These are phyloP conservation scores for Plasmopara viticola DNA, from an alignment of 352 stramenopile genomes.

Conservation along the genomic window DNA sequence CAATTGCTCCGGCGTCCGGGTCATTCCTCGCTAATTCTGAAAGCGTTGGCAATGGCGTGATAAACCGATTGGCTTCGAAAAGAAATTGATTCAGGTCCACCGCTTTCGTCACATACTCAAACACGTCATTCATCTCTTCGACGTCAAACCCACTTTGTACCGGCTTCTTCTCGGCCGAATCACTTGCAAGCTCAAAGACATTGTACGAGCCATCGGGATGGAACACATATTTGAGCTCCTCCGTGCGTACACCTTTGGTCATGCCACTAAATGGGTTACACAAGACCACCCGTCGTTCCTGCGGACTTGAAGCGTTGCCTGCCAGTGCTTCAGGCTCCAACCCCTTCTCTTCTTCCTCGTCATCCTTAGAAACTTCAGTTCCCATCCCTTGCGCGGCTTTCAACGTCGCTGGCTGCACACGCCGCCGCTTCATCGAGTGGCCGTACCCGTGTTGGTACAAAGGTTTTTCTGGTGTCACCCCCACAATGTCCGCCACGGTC, in stretches of 20 bases:
- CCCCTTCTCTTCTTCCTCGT: constrained; percentile 10
- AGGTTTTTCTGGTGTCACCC: constrained; percentile 40
- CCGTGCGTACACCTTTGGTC: constrained; percentile 56
- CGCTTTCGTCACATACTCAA: constrained; percentile 44
- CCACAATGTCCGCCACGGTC: constrained; percentile 59
- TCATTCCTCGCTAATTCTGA: not conserved
- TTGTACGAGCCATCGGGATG: constrained; percentile 58
- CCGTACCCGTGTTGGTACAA: constrained; percentile 60
- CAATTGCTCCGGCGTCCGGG: not conserved
- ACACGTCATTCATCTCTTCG: constrained; percentile 53
- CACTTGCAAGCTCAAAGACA: constrained; percentile 46
- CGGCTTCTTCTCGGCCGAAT: constrained; percentile 46
- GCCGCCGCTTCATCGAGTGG: constrained; percentile 64
- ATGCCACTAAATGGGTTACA: constrained; percentile 71
- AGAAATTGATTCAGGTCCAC: constrained; percentile 72
- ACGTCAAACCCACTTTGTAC: constrained; percentile 52
- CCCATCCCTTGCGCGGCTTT: too few relatives aligned
- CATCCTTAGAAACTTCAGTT: constrained; percentile 2
- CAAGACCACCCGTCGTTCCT: constrained; percentile 46
- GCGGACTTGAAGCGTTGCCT: constrained; percentile 13
- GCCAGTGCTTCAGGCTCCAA: constrained; percentile 11
- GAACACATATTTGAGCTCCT: constrained; percentile 72
- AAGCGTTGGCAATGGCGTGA: constrained; percentile 16
- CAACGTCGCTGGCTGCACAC: constrained; percentile 1
- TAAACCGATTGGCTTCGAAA: constrained; percentile 62